Conservation (phyloP, 371 early-diverging fungal species). For the Rhizopus microsporus region DNA sequence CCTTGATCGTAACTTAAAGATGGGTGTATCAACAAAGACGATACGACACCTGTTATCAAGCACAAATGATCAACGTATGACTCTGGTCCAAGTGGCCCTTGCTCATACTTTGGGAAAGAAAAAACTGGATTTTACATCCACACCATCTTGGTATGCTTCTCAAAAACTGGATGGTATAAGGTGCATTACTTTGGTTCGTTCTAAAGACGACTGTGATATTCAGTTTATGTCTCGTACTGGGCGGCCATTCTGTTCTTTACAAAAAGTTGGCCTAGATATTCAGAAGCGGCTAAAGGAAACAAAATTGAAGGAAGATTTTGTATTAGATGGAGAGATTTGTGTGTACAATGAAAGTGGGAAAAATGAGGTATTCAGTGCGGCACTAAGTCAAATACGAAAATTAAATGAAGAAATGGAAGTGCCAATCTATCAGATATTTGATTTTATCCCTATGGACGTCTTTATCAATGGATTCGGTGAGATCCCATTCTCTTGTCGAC, state of each 20-base stretch:
- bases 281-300: conserved; percentile 15
- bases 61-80: background rate
- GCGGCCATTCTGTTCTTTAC: conserved; percentile 35
- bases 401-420: conserved; percentile 32
- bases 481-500: conserved; percentile 35
- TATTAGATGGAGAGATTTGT: conserved; percentile 64
- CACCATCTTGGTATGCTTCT: conserved; percentile 49
- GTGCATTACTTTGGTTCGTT: conserved; percentile 46
- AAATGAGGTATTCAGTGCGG: conserved; percentile 32
- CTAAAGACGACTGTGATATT: conserved; percentile 13
- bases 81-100: conserved; percentile 4
- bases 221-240: conserved; percentile 56
- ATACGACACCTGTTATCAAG: conserved; percentile 35
- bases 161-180: conserved; percentile 65
- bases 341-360: conserved; percentile 28
- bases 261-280: conserved; percentile 37
- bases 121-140: background rate
- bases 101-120: background rate
- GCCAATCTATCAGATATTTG: conserved; percentile 59
- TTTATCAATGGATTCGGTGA: conserved; percentile 34
- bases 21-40: conserved; percentile 46
- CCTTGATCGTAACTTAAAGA: conserved; percentile 57
- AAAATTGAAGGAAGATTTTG: conserved; percentile 14
- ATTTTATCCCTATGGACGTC: conserved; percentile 39
- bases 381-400: conserved; percentile 35